Evolutionary conservation across 2,329 filamentous ascomycete genomes (phyloP).

Genomic region (Colletotrichum zoysiae): DNA sequence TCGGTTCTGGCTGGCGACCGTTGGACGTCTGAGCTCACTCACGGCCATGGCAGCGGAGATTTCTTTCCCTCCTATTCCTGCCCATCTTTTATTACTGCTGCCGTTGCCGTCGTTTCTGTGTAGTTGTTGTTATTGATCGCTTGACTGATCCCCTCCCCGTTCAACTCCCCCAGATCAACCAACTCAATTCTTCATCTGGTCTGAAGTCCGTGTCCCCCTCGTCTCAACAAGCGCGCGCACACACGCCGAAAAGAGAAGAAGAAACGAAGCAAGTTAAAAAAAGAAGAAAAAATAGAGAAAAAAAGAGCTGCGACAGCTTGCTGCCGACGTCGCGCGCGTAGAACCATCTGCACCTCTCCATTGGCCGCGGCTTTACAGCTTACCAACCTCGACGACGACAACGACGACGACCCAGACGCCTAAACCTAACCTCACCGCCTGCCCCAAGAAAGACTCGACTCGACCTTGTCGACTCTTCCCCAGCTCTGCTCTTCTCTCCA

Average conservation of each 20-base stretch:
- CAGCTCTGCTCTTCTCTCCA: background rate
- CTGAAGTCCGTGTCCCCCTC: background rate
- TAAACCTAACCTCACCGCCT: constrained; percentile 9
- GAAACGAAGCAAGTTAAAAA: background rate
- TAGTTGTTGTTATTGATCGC: background rate
- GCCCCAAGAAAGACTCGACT: constrained; percentile 6
- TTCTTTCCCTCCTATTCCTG: constrained; percentile 21
- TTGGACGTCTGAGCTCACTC: constrained; percentile 6
- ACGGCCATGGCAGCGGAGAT: constrained; percentile 18
- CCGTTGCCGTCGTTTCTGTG: background rate
- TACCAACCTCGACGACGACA: background rate
- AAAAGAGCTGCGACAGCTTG: constrained; percentile 17
- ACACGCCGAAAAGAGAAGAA: background rate
- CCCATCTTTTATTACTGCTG: background rate
- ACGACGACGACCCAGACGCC: constrained; percentile 2
- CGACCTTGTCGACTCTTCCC: background rate
- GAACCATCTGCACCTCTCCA: background rate
- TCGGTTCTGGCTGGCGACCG: background rate
- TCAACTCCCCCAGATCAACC: constrained; percentile 1
- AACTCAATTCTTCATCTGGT: background rate
- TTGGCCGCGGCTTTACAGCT: constrained; percentile 13
- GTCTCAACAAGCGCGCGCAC: background rate
- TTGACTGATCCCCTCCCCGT: constrained; percentile 1
- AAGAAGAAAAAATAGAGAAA: background rate
- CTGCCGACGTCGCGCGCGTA: constrained; percentile 8